Evolutionary conservation across 306 rosid genomes (phyloP).

Genomic region (Oemleria cerasiformis): DNA sequence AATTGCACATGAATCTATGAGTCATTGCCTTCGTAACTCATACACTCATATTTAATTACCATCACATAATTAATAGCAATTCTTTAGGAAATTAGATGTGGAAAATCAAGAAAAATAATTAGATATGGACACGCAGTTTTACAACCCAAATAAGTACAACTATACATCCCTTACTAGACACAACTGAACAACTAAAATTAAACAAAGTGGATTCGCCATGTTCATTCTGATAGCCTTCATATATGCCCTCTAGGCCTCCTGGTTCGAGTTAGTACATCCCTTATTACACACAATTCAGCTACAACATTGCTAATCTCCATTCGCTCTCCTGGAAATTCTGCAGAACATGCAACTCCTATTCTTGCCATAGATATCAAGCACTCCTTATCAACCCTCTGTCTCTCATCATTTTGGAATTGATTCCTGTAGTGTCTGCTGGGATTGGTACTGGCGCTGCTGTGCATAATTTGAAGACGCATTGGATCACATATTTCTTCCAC

Average conservation of each 20-base stretch:
- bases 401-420: background rate
- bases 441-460: background rate
- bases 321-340: background rate
- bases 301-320: background rate
- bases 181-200: too few species aligned
- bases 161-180: too few species aligned
- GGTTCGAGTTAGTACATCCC: background rate
- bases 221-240: too few species aligned
- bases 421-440: background rate
- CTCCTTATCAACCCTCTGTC: background rate
- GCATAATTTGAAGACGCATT: background rate
- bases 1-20: too few species aligned
- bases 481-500: conserved; percentile 19
- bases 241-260: background rate
- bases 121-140: too few species aligned
- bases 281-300: background rate
- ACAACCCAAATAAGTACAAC: too few species aligned
- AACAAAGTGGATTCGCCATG: too few species aligned
- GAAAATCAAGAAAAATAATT: too few species aligned
- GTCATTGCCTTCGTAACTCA: too few species aligned
- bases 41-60: too few species aligned
- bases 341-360: conserved; percentile 21
- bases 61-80: too few species aligned
- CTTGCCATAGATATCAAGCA: conserved; percentile 10
- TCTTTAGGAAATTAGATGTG: too few species aligned